phyloP scores from a whole-genome alignment of 2,329 filamentous ascomycete genomes.

The Coleophoma eucalyptorum region DNA sequence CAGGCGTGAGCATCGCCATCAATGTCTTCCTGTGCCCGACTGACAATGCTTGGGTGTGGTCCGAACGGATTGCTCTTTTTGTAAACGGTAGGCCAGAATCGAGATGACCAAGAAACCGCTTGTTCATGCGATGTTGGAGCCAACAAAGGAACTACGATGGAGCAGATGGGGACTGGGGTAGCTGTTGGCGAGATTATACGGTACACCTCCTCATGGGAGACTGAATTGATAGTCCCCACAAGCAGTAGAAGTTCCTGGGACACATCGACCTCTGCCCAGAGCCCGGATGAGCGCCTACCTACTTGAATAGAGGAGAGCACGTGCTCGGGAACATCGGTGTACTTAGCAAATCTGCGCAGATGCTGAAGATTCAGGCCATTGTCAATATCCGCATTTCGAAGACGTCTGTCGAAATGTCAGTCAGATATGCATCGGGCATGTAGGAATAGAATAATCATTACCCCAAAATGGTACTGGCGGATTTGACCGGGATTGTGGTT shows the following conservation, averaged over 20 bases:
- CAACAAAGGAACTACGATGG: constrained; percentile 65
- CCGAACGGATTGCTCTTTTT: constrained; percentile 85
- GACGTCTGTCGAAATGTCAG: constrained; percentile 38
- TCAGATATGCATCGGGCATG: constrained; percentile 25
- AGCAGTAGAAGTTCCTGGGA: constrained; percentile 38
- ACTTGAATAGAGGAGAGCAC: constrained; percentile 49
- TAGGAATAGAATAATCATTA: constrained; percentile 34
- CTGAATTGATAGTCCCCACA: constrained; percentile 42
- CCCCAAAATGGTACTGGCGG: constrained; percentile 70
- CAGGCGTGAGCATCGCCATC: constrained; percentile 58
- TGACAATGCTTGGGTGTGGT: constrained; percentile 73
- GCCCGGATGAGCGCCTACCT: constrained; percentile 49
- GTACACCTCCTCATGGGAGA: constrained; percentile 51
- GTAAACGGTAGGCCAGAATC: constrained; percentile 84
- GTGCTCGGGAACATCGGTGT: constrained; percentile 60
- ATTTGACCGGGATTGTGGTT: constrained; percentile 67
- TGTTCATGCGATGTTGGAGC: constrained; percentile 74
- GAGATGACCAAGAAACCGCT: constrained; percentile 67
- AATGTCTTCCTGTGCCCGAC: constrained; percentile 67
- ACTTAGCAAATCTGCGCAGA: constrained; percentile 73
- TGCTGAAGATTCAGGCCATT: constrained; percentile 64
- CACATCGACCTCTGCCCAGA: constrained; percentile 52
- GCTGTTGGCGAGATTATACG: constrained; percentile 43
- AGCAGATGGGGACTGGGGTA: constrained; percentile 35
- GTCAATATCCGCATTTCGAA: constrained; percentile 53